Base-by-base conservation (phyloP, 805 yeast genomes). In the Gaillardinia entomophila region DNA sequence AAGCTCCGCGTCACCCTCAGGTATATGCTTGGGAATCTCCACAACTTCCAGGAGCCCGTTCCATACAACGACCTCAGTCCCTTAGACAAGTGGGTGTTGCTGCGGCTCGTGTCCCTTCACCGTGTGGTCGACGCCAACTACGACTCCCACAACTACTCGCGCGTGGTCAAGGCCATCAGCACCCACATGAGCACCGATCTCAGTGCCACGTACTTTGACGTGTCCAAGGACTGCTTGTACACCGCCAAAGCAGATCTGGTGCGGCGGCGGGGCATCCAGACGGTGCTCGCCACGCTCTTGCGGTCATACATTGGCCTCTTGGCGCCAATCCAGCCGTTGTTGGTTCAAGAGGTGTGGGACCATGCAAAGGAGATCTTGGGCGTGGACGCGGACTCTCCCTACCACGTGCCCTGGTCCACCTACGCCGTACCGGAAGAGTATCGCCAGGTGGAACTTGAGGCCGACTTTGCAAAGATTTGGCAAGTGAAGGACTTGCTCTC, bases 271-370 rank as follows among this genome's bases (percentile, higher is more conserved):
- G 62, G 78, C 2, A 71, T 74, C 6, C 90, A 83, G 53, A 78
- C 83, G 3, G 90, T 82, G 0, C 62, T 92, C 31, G 50, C 55
- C 19, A 71, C 77, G 40, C 64, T 85, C 11, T 60, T 87, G 12
- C 66, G 64, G 27, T 68, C 77, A 0, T 83, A 87, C 48, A 54
- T 77, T n/a, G 71, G 84, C 0, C 53, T 85, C 1, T 52, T 90
- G 35, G 70, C 88, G 0, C 97, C 98, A 2, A 75, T 92, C 1
- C 59, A 82, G 24, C 99, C 99, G 1, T 53, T 86, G 3, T 62
- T 89, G 35, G 71, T 90, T 0, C 97, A 92, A 57, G 97, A 92
- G 49, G 87, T 77, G 0, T 89, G 96, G 96, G 74, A 75, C 24
- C 66, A 68, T 36, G 47, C 73, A 3, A 79, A 75, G 8, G 39